Base-by-base conservation (phyloP, 306 rosid genomes). In the Castanea crenata region DNA sequence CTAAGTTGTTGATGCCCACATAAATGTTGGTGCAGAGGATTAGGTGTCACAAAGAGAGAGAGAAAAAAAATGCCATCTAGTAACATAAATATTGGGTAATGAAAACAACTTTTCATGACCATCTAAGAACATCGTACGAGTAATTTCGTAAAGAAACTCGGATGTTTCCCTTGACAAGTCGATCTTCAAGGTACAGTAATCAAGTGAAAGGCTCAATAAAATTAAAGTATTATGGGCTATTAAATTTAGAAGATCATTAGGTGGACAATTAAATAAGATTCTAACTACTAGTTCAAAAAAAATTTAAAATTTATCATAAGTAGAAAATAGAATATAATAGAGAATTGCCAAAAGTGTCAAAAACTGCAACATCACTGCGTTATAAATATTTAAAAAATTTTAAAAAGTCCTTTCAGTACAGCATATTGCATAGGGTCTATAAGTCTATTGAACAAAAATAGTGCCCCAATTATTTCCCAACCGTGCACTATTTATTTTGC, bases 11-110 rank as follows among this genome's bases (percentile, higher is more conserved):
- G 59, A 49, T 41, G 38, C 58, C 72, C 32, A 20, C 59, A 71
- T 71, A 46, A 71, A 71, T 71, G 75, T 23, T 71, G 75, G 59
- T 49, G 35, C 38, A 23, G 75, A 71, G 59, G 41, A 44, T 49
- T 21, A 52, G 72, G 54, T 68, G 72, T 49, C 72, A 68, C 25
- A 68, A 41, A 67, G 51, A 67, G 49, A 67, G 49, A 1, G 13
- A 8, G 58, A 23, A 2, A 41, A 10, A 49, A 49, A 12, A 46
- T 12, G 15, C 3, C 54, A 20, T 10, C 49, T 1, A 14, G 6
- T 15, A 6, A 31, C 71, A 29, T 15, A 65, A n/a, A 32, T 65
- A 34, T 18, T 32, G 71, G 23, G 23, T 41, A 41, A 65, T 32
- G 71, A 41, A 41, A 41, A 20, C 41, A 65, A 67, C 71, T 19